Conservation (phyloP, 2,329 filamentous ascomycete species). For the Aspergillus sclerotialis region DNA sequence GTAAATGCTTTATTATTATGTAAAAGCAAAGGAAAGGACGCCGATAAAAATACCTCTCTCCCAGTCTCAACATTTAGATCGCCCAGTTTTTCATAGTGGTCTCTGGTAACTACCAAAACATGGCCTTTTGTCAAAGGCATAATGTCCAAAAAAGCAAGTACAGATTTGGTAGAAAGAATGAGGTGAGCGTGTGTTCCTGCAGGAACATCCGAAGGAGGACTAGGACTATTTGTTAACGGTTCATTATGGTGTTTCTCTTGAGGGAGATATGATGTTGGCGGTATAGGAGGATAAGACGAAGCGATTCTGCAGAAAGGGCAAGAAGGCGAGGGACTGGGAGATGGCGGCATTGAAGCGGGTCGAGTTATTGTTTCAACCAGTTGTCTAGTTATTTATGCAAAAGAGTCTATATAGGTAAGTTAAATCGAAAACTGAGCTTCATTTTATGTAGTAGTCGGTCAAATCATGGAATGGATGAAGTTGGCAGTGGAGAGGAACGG, state of each 20-base stretch:
- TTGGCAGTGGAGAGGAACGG: too few relatives aligned
- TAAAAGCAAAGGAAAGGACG: background rate
- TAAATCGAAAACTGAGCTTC: too few relatives aligned
- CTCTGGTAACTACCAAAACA: slow-evolving; percentile 70
- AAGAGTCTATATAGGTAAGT: too few relatives aligned
- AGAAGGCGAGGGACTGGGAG: slow-evolving; percentile 3
- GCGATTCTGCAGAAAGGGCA: slow-evolving; percentile 57
- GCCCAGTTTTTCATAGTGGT: slow-evolving; percentile 70
- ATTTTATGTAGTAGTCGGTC: too few relatives aligned
- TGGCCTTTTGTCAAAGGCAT: slow-evolving; percentile 80
- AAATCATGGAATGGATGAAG: too few relatives aligned
- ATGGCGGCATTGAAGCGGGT: slow-evolving; percentile 9
- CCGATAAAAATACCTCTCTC: slow-evolving; percentile 51
- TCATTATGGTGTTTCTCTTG: slow-evolving; percentile 7
- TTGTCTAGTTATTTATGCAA: background rate
- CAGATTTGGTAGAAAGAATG: slow-evolving; percentile 67
- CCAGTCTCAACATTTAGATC: slow-evolving; percentile 60
- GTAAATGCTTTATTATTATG: slow-evolving; percentile 24
- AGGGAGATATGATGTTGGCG: slow-evolving; percentile 16
- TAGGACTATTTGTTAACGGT: slow-evolving; percentile 5
- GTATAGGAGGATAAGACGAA: slow-evolving; percentile 39
- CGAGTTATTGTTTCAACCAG: too few relatives aligned
- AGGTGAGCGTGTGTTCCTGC: slow-evolving; percentile 39
- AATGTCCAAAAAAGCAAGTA: slow-evolving; percentile 89
- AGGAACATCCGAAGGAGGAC: slow-evolving; percentile 14